Evolutionary conservation across 345 rosid genomes (phyloP), one percentile per base, ranked within the genome.

Genomic region (Trapa bicornis): DNA sequence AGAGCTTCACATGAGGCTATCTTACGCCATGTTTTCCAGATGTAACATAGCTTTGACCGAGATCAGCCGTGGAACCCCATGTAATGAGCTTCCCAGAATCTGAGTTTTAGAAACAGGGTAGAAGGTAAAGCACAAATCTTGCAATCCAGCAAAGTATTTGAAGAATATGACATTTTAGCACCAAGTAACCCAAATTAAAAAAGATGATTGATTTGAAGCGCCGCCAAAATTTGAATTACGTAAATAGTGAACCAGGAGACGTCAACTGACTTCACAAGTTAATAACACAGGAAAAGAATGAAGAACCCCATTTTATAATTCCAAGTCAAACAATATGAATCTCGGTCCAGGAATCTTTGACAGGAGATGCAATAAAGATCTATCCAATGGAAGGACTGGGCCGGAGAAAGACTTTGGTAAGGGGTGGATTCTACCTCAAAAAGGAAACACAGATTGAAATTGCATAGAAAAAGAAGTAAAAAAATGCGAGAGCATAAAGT

Each of bases 11-110:
- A 47, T 47, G 11, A 38, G 8, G 63, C 16, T 32, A 16, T 12
- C 7, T 66, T 80, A 95, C 97, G 92, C 97, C 97, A 57, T 95
- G 99, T 76, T 91, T 95, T 79, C 99, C 99, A 0, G 99, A 83
- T 57, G 97, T 86, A 47, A 95, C 78, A 61, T 95, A 95, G 90
- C 99, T 91, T 81, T 95, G 99, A 76, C 99, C 99, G 48, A 89
- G 79, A 83, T 95, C 99, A 80, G 87, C 99, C 15, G 97, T 84
- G 47, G 99, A 95, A 47, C 99, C 99, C 99, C 99, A 95, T 10
- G 99, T 95, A 56, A 95, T 86, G 37, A 95, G 96, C 92, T 86
- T 91, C 77, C 99, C 92, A 10, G 89, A 82, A 53, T 87, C 99
- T 95, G 84, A 69, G 75, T 58, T 58, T 32, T 0, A 58, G 33